Conservation (phyloP, 306 rosid species). For the Lagenaria siceraria region DNA sequence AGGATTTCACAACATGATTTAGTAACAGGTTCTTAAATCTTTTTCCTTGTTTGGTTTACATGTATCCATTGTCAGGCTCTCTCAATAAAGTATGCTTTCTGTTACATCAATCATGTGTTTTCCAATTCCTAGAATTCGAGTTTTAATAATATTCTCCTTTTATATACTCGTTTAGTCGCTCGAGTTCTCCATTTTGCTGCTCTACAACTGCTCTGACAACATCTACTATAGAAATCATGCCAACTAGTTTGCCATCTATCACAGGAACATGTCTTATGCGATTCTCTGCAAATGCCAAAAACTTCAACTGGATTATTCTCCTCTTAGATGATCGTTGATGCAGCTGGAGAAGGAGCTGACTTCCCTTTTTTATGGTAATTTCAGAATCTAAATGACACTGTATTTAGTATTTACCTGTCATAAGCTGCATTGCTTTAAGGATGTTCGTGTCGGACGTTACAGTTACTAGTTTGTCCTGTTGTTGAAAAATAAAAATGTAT, state of each 20-base stretch:
- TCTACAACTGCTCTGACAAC: constrained; percentile 71
- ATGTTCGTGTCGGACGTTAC: constrained; percentile 69
- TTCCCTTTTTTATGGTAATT: background rate
- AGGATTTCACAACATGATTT: background rate
- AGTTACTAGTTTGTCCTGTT: constrained; percentile 55
- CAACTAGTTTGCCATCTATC: constrained; percentile 72
- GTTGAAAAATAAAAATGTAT: background rate
- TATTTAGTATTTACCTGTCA: constrained; percentile 52
- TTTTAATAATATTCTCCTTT: constrained; percentile 56
- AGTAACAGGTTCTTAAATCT: background rate
- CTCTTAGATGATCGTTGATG: background rate
- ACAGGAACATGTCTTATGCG: constrained; percentile 73
- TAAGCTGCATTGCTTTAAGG: constrained; percentile 82
- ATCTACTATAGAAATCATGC: constrained; percentile 82
- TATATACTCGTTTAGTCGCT: constrained; percentile 49
- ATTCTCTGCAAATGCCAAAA: constrained; percentile 33
- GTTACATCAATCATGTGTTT: background rate
- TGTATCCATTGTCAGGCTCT: background rate
- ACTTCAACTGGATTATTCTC: background rate
- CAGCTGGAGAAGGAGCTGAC: background rate
- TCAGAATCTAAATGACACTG: background rate
- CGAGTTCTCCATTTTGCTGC: constrained; percentile 73
- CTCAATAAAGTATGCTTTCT: background rate
- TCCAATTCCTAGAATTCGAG: background rate
- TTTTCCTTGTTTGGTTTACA: background rate